Conservation (phyloP, 2,329 filamentous ascomycete species). For the Nothopassalora personata region DNA sequence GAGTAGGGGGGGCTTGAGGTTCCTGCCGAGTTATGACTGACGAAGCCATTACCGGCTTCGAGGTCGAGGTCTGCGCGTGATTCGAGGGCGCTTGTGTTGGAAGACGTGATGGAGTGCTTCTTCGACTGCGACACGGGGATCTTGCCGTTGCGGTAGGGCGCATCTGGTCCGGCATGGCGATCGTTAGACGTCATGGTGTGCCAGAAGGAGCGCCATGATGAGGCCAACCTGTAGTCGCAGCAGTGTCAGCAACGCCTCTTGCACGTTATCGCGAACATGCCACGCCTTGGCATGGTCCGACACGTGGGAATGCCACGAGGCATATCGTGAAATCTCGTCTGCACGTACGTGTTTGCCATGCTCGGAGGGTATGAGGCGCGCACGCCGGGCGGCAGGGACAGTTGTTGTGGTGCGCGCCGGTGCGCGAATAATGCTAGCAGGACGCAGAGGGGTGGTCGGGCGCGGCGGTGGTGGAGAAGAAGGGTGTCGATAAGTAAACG, state of each 20-base stretch:
- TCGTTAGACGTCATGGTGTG: slow-evolving; percentile 70
- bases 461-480: neutral
- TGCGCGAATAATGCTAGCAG: neutral
- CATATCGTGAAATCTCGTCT: neutral
- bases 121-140: slow-evolving; percentile 80
- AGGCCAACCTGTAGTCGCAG: slow-evolving; percentile 44
- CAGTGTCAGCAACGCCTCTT: slow-evolving; percentile 6
- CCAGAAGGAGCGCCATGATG: slow-evolving; percentile 86
- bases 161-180: slow-evolving; percentile 88
- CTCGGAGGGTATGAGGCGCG: neutral
- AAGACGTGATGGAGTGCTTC: slow-evolving; percentile 73
- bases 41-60: slow-evolving; percentile 56
- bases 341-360: neutral
- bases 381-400: neutral
- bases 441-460: neutral
- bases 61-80: slow-evolving; percentile 76
- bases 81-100: slow-evolving; percentile 73
- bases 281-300: neutral
- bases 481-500: neutral
- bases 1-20: slow-evolving; percentile 73
- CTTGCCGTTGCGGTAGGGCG: slow-evolving; percentile 82
- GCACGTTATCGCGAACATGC: neutral
- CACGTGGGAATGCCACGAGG: neutral
- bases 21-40: slow-evolving; percentile 51
- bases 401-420: neutral